phyloP scores from a whole-genome alignment of 495 filamentous ascomycete genomes.

The Daldinia bambusicola region DNA sequence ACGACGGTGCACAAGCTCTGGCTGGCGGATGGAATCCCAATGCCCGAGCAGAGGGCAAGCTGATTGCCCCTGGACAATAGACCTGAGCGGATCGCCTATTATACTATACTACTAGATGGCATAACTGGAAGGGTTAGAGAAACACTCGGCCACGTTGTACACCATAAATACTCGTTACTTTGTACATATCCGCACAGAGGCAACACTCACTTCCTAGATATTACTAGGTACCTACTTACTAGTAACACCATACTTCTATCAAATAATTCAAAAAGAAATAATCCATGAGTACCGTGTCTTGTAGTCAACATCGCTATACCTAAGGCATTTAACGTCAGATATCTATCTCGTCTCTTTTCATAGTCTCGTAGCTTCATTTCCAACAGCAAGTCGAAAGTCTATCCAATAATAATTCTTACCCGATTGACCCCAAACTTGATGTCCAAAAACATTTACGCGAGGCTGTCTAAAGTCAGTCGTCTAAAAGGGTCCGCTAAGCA shows the following conservation, averaged over 20 bases:
- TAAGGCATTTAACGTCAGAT: not conserved
- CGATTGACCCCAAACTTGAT: not conserved
- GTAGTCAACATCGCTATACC: not conserved
- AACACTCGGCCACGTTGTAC: slow-evolving; percentile 32
- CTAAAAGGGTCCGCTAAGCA: not conserved
- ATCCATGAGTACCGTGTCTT: not conserved
- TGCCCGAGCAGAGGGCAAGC: slow-evolving; percentile 76
- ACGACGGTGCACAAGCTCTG: slow-evolving; percentile 71
- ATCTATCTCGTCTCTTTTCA: not conserved
- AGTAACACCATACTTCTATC: not conserved
- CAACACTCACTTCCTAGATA: slow-evolving; percentile 22
- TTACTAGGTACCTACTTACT: not conserved
- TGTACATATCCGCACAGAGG: slow-evolving; percentile 37
- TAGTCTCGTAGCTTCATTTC: not conserved
- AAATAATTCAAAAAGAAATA: not conserved
- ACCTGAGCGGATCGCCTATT: slow-evolving; percentile 15
- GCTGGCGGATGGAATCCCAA: slow-evolving; percentile 91
- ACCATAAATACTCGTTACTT: slow-evolving; percentile 27
- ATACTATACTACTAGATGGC: slow-evolving; percentile 33
- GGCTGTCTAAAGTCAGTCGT: not conserved
- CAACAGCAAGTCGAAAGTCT: not conserved
- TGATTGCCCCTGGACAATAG: slow-evolving; percentile 90
- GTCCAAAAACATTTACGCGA: not conserved
- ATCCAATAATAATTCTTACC: not conserved
- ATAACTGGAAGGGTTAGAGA: slow-evolving; percentile 33